These are phyloP conservation scores for Seiridium unicorne DNA, from an alignment of 2,329 filamentous ascomycete genomes.

Conservation along the genomic window DNA sequence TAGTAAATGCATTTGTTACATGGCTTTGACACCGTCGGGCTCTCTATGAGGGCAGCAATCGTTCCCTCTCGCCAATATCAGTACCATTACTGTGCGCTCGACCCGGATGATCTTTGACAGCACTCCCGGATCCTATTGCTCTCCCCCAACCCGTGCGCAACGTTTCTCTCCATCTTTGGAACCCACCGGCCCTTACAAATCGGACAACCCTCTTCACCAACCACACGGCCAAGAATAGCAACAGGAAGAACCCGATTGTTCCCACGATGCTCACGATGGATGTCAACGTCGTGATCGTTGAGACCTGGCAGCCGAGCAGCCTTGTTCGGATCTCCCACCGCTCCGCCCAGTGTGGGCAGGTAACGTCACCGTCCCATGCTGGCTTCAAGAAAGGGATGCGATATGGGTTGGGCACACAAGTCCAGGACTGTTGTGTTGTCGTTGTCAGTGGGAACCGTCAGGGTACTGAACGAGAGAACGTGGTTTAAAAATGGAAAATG, in stretches of 20 bases:
- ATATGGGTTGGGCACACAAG: conserved; percentile 52
- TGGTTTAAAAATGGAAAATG: not conserved
- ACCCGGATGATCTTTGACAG: not conserved
- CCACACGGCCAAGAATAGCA: conserved; percentile 18
- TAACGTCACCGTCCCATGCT: conserved; percentile 40
- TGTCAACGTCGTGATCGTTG: conserved; percentile 34
- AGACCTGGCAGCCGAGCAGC: conserved; percentile 34
- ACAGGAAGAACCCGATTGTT: conserved; percentile 13
- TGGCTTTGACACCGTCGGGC: too few relatives aligned
- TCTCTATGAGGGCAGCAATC: too few relatives aligned
- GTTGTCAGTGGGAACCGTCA: not conserved
- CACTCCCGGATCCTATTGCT: not conserved
- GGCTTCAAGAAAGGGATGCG: conserved; percentile 47
- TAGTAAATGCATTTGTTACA: not conserved
- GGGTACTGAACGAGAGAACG: conserved; percentile 1
- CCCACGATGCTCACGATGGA: conserved; percentile 28
- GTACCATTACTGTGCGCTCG: not conserved
- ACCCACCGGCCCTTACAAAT: conserved; percentile 18
- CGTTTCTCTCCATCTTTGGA: conserved; percentile 23
- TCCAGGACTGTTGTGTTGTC: conserved; percentile 39
- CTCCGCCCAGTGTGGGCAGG: conserved; percentile 52
- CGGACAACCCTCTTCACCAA: not conserved
- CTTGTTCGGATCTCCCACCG: conserved; percentile 35
- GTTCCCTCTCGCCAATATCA: too few relatives aligned
- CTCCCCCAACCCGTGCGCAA: not conserved